Base-by-base conservation (phyloP, 2,329 filamentous ascomycete species). In the Colletotrichum tanaceti region DNA sequence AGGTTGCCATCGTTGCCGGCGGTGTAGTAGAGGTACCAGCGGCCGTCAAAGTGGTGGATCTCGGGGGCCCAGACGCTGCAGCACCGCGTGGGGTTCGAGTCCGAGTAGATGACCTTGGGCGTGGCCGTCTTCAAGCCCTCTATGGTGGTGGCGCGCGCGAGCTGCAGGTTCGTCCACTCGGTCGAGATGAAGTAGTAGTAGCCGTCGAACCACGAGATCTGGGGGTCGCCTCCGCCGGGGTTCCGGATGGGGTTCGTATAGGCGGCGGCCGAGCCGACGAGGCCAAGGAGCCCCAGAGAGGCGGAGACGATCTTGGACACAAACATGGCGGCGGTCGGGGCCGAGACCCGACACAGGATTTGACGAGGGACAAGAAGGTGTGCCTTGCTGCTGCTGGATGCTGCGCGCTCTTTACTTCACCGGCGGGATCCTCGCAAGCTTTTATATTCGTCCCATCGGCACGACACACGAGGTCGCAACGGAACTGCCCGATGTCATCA, bases 51-150 rank as follows among this genome's bases (percentile, higher is more conserved):
- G 64, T 83, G 83, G 72, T 87, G 86, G 0, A 87, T 77, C 71
- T 88, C 86, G 0, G 86, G 86, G 0, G 87, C 86, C 86, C 86
- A 89, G 44, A 89, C 82, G 62, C 87, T 87, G 74, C 84, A 85
- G 75, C 83, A 85, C 18, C 84, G 78, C 4, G 77, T 77, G 1
- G 85, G 73, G 18, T 81, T 82, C 5, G 75, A 76, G 63, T 85
- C 83, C 0, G 79, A 80, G 77, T 84, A 89, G 35, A 89, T 83
- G 3, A 79, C 73, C 70, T 85, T 86, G 22, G 80, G 82, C 44
- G 82, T 79, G 0, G 82, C 85, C 0, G 80, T 84, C 77, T 87
- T 87, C n/a, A 89, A 75, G 0, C 85, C 86, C 39, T 83, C 81
- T 5, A 89, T 76, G 0, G 86, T 89, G 11, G 77, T 85, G 0